Base-by-base conservation (phyloP, 2,329 filamentous ascomycete genomes). In the Aspergillus niger region DNA sequence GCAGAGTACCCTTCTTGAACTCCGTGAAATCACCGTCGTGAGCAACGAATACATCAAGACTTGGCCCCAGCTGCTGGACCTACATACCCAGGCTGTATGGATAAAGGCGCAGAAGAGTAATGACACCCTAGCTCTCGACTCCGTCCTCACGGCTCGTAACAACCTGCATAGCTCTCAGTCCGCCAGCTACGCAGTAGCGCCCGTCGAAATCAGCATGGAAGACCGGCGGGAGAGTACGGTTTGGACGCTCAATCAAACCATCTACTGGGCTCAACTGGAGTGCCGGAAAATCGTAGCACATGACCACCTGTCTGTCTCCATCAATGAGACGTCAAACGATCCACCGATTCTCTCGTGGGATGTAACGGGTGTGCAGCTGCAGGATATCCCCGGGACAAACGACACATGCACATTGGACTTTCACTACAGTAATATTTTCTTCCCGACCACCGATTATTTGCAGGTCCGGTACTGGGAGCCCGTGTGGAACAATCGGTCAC, bases 401-500 rank as follows among this genome's bases (percentile, higher is more conserved):
- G 55, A 62, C 10, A 24, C 63, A 20, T 75, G 72, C 55, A 59
- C 55, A 3, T 44, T 75, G 55, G 68, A 73, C 10, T 74, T 75
- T 48, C 54, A 69, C 26, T 75, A 74, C 36, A 57, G 67, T 2
- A 75, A 66, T 43, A 62, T 73, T 2, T 69, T 72, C 43, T 74
- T 72, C 50, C 63, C 65, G 1, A 55, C 57, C 3, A 72, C 68
- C 8, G 68, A 75, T 60, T 74, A 70, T 30, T 60, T 74, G 5
- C 72, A 74, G 51, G 61, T 74, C n/a, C 69, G 72, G 8, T 74
- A 74, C 51, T 75, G 73, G 72, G 72, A 75, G 52, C 72, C 72
- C 1, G 68, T 66, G 5, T 67, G 68, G 55, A 49, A 61, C 26
- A 55, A 60, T 8, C 55, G 55, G 2, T 56, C 63, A 10, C 59